Conservation (phyloP, 1,139 yeast genomes). For the Protomyces pachydermus region DNA sequence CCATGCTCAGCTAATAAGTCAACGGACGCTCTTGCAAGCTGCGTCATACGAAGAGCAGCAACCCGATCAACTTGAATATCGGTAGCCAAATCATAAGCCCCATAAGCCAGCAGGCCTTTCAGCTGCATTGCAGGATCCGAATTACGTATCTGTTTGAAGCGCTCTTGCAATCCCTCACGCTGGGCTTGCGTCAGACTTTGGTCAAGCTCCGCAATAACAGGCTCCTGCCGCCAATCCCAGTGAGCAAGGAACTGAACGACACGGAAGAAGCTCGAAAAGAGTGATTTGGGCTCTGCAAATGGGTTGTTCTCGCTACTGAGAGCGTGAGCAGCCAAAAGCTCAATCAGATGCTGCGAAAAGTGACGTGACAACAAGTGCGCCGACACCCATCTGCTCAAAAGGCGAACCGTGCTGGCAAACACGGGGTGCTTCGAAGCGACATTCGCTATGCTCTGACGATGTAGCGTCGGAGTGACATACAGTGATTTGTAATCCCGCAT, state of each 20-base stretch:
- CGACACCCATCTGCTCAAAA: slow-evolving; percentile 85
- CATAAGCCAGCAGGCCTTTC: slow-evolving; percentile 8
- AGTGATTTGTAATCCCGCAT: slow-evolving; percentile 44
- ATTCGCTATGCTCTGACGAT: slow-evolving; percentile 69
- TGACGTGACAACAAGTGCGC: slow-evolving; percentile 54
- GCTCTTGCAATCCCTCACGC: slow-evolving; percentile 56
- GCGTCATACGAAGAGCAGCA: slow-evolving; percentile 83
- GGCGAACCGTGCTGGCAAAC: slow-evolving; percentile 72
- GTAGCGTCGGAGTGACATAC: slow-evolving; percentile 68
- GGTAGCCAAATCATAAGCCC: slow-evolving; percentile 72
- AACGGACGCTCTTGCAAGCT: slow-evolving; percentile 72
- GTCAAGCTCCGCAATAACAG: slow-evolving; percentile 54
- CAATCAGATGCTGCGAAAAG: slow-evolving; percentile 71
- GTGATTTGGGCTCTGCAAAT: slow-evolving; percentile 49
- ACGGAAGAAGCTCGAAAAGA: slow-evolving; percentile 75
- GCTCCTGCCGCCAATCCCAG: slow-evolving; percentile 95
- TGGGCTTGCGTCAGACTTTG: slow-evolving; percentile 59
- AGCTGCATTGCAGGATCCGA: slow-evolving; percentile 41
- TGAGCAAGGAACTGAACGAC: slow-evolving; percentile 62
- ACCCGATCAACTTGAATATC: slow-evolving; percentile 66
- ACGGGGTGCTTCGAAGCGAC: slow-evolving; percentile 68
- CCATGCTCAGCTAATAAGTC: slow-evolving; percentile 42
- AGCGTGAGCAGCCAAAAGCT: slow-evolving; percentile 72
- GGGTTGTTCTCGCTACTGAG: slow-evolving; percentile 47
- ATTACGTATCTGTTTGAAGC: slow-evolving; percentile 73